A percentile compares a stretch with the other conserved stretches of the same genome.
Evolutionary conservation across 495 filamentous ascomycete genomes (phyloP).

Genomic region (Hyaloscypha variabilis): DNA sequence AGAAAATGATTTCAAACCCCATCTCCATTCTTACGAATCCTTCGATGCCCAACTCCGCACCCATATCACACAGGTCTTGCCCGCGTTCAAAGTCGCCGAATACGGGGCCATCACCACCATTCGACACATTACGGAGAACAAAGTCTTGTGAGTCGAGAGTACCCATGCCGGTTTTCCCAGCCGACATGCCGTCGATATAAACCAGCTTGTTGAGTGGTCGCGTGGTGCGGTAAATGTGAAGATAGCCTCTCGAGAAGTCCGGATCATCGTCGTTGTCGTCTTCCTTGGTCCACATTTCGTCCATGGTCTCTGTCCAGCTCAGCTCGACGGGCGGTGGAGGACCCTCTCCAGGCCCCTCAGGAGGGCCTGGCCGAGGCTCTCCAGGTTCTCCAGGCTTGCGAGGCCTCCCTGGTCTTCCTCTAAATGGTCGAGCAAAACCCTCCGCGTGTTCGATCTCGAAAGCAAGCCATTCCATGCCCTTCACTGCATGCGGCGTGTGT

Average conservation of each 20-base stretch:
- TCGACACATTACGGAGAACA: constrained; percentile 37
- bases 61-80: constrained; percentile 50
- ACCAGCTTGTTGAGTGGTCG: constrained; percentile 51
- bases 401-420: neutral
- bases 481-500: constrained; percentile 38
- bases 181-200: constrained; percentile 65
- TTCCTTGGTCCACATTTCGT: neutral
- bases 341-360: constrained; percentile 12
- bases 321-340: neutral
- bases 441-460: constrained; percentile 72
- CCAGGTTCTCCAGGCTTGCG: constrained; percentile 1
- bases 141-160: constrained; percentile 64
- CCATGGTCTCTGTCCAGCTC: neutral
- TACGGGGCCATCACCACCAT: neutral
- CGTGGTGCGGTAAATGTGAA: constrained; percentile 55
- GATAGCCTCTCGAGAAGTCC: constrained; percentile 41
- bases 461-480: constrained; percentile 65
- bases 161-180: constrained; percentile 59
- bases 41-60: constrained; percentile 54
- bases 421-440: constrained; percentile 46
- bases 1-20: constrained; percentile 73
- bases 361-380: constrained; percentile 1
- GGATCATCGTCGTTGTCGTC: constrained; percentile 14
- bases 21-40: constrained; percentile 69
- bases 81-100: constrained; percentile 49